Base-by-base conservation (phyloP, 495 filamentous ascomycete genomes). In the Penicillium antarcticum region DNA sequence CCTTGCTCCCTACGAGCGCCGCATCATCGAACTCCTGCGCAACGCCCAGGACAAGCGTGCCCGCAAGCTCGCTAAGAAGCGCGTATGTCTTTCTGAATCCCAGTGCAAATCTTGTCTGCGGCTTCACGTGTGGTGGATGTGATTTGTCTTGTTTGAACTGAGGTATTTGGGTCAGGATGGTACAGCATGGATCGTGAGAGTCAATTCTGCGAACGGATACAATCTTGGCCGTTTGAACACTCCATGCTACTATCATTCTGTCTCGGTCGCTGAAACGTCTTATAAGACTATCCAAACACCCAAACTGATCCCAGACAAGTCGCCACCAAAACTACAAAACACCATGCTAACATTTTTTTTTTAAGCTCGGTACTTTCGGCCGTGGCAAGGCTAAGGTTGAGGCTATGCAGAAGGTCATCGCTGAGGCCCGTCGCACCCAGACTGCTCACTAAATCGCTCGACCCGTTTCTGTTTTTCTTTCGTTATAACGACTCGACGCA, bases 21-120 rank as follows among this genome's bases (percentile, higher is more conserved):
- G 94, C 65, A 88, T 98, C 69, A 95, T 97, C 73, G 94, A 98
- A 84, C 81, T 98, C 60, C 85, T 98, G 72, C 89, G 94, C 62
- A 98, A 97, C 84, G 85, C 86, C 80, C 96, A 96, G 80, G 94
- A 98, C 77, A 98, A 98, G 88, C 89, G 94, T 77, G 94, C 94
- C 56, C 82, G 94, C 58, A 97, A 97, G 85, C 87, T 96, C 68
- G 94, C 94, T 60, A 98, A 98, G 92, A 97, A 95, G 87, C 83
- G 94, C 77, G 89, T 89, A 82, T 56, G 80, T 83, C 42, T 52
- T 32, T 34, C 18, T 29, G 11, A 14, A 9, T n/a, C 26, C 23
- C 17, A n/a, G 5, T 31, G 10, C 11, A 17, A 18, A 2, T 48
- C 13, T 39, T 18, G 13, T 35, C 19, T 43, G 18, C 11, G 24